A percentile compares a stretch with the other conserved stretches of the same genome.
phyloP scores from a whole-genome alignment of 1,284 basidiomycete genomes.

The Athelia psychrophila region DNA sequence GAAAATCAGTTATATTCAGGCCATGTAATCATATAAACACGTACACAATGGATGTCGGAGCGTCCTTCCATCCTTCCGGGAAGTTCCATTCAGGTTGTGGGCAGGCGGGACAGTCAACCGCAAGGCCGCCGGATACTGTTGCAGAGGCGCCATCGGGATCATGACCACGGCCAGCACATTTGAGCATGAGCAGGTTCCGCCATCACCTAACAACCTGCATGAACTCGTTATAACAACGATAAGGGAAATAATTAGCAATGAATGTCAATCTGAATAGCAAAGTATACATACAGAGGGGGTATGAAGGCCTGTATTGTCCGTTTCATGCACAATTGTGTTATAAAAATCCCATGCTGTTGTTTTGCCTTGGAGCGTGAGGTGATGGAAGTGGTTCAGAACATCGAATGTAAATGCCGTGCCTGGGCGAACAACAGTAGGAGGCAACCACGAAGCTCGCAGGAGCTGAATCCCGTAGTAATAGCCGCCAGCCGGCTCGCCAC shows the following conservation, averaged over 20 bases:
- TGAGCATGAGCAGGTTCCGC: not conserved
- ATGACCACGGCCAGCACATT: not conserved
- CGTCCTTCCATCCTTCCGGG: not conserved
- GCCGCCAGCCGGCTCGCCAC: not conserved
- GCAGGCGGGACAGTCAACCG: not conserved
- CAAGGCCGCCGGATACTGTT: not conserved
- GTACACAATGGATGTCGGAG: not conserved
- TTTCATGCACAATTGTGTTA: constrained; percentile 7
- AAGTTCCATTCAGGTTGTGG: not conserved
- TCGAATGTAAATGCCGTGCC: constrained; percentile 14
- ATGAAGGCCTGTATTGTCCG: constrained; percentile 5
- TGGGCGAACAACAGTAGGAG: constrained; percentile 13
- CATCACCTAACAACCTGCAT: not conserved
- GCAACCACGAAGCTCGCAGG: constrained; percentile 15
- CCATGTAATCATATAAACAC: not conserved
- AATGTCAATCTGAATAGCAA: not conserved
- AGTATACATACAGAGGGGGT: constrained; percentile 1
- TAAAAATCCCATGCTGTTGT: constrained; percentile 13
- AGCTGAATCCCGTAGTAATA: constrained; percentile 10
- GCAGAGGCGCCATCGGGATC: not conserved
- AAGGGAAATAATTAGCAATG: not conserved
- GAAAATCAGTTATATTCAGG: not conserved
- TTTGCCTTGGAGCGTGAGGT: constrained; percentile 12
- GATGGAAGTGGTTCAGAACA: constrained; percentile 15
- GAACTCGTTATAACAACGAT: not conserved